Conservation (phyloP, 1,284 basidiomycete genomes). For the Moesziomyces antarcticus region DNA sequence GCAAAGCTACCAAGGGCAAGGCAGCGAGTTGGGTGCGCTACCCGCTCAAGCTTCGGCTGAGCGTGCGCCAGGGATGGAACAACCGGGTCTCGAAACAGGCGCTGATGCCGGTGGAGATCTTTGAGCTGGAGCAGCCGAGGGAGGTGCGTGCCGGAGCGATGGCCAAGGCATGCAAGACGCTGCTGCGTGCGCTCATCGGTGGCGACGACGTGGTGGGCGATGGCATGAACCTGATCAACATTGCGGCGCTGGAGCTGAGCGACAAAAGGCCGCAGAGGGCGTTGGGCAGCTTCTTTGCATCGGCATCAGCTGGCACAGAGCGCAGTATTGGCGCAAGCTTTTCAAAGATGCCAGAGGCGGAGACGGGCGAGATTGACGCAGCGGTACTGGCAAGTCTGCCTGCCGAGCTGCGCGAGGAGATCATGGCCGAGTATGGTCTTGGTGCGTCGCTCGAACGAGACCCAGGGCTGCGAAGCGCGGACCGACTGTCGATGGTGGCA, state of each 20-base stretch:
- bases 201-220: constrained; percentile 46
- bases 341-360: not conserved
- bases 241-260: constrained; percentile 56
- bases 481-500: not conserved
- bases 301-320: not conserved
- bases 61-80: constrained; percentile 47
- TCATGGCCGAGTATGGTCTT: constrained; percentile 50
- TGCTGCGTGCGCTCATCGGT: constrained; percentile 39
- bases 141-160: constrained; percentile 26
- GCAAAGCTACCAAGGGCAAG: not conserved
- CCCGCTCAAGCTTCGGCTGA: constrained; percentile 52
- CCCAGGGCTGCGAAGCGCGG: not conserved
- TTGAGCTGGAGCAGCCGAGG: constrained; percentile 30
- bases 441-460: not conserved
- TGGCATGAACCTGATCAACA: constrained; percentile 57
- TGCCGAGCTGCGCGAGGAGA: constrained; percentile 44
- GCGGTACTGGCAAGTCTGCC: constrained; percentile 42
- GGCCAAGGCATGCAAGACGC: constrained; percentile 28
- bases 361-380: constrained; percentile 28
- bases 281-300: constrained; percentile 41
- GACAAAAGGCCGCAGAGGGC: constrained; percentile 36
- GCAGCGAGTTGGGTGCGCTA: constrained; percentile 48
- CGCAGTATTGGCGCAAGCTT: not conserved
- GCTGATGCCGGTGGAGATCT: constrained; percentile 59
- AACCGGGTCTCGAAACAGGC: constrained; percentile 50